Conservation (phyloP, 1,284 basidiomycete genomes). For the Golubevia sp. region DNA sequence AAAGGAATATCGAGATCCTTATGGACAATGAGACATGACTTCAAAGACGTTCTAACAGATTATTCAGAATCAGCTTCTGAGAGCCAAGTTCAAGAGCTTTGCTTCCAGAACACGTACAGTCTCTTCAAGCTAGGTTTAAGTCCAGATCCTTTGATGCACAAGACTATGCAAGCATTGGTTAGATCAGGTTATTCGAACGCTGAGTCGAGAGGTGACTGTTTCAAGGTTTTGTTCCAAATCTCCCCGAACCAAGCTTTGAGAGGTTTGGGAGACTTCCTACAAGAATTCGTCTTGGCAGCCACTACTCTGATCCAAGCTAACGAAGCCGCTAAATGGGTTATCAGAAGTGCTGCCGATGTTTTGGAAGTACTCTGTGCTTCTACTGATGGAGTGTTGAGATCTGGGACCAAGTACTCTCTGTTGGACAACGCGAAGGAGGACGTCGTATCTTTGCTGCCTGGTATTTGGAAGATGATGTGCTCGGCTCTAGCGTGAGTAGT, state of each 20-base stretch:
- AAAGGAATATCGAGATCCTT: conserved; percentile 22
- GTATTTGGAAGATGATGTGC: conserved; percentile 49
- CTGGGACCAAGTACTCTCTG: conserved; percentile 39
- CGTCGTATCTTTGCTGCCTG: conserved; percentile 26
- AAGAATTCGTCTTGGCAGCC: conserved; percentile 26
- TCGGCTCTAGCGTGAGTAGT: conserved; percentile 24
- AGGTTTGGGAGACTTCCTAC: conserved; percentile 28
- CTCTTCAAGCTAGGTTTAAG: conserved; percentile 36
- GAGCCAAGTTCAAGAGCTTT: conserved; percentile 28
- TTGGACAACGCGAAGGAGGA: conserved; percentile 19
- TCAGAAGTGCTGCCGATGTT: conserved; percentile 48
- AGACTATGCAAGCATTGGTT: conserved; percentile 36
- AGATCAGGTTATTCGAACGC: conserved; percentile 39
- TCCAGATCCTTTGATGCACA: conserved; percentile 34
- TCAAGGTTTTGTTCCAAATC: conserved; percentile 35
- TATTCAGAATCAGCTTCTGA: conserved; percentile 21
- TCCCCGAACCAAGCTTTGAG: conserved; percentile 21
- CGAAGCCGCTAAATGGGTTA: conserved; percentile 42
- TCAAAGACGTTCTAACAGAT: conserved; percentile 24
- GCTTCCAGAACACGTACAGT: conserved; percentile 22
- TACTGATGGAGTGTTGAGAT: conserved; percentile 46
- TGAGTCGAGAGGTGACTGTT: conserved; percentile 40
- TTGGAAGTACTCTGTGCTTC: conserved; percentile 49
- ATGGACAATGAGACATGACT: conserved; percentile 18
- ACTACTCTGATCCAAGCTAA: conserved; percentile 34